Base-by-base conservation (phyloP, 306 rosid genomes). In the Citrullus mucosospermus region DNA sequence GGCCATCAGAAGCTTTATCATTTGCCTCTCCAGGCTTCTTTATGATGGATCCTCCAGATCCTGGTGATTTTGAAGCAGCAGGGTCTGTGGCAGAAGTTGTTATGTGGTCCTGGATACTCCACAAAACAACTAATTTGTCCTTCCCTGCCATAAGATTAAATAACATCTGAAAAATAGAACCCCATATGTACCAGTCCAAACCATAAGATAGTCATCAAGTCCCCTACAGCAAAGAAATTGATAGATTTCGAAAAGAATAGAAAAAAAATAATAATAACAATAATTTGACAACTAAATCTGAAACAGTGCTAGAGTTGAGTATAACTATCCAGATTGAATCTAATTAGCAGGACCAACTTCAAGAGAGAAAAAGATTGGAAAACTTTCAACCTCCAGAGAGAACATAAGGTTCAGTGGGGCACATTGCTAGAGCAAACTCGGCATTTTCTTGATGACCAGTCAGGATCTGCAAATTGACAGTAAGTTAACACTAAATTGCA, bases 371-470 rank as follows among this genome's bases (percentile, higher is more conserved):
- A 36, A 17, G 36, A 20, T 32, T 7, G 53, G 68, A 54, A 78
- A 51, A 20, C 65, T 32, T 68, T 77, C 78, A 83, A 96, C 99
- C 99, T 93, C 98, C 99, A 39, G 98, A 96, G 51, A 96, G 93
- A 56, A 96, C 99, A 81, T 86, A 96, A 51, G 99, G 98, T 79
- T 96, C 98, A 69, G 97, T 92, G 68, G 96, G 99, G 88, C 99
- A 96, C 99, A 96, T 91, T 61, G 99, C 97, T 85, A 96, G 99
- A 75, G 99, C 99, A 82, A 91, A 96, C 82, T 96, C 99, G 22
- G 99, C 99, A 96, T 96, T 96, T 65, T 96, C 99, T 86, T 93
- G 92, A 84, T 96, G 99, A 78, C 99, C 99, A 58, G 99, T 96
- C 84, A 96, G 83, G 80, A 93, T 85, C 99, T 96, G 89, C 83